phyloP scores from a whole-genome alignment of 805 yeast species.

The Lachancea quebecensis region DNA sequence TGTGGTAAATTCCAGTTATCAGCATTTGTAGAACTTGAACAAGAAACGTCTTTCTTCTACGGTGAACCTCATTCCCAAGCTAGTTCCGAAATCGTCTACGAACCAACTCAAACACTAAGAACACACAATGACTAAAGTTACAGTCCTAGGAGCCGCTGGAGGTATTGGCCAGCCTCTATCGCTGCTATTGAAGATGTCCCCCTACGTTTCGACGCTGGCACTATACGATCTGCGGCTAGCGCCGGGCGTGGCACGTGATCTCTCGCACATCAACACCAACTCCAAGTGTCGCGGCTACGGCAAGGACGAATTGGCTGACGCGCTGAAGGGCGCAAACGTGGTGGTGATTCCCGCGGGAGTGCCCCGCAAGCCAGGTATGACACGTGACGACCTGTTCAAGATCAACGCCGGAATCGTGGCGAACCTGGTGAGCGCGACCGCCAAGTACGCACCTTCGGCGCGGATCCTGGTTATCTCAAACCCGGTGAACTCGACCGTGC shows the following conservation, averaged over 20 bases:
- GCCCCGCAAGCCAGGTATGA: conserved; percentile 86
- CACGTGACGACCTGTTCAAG: conserved; percentile 78
- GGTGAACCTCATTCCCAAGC: too few species aligned
- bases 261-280: conserved; percentile 72
- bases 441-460: conserved; percentile 61
- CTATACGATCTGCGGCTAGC: conserved; percentile 70
- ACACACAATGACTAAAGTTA: conserved; percentile 43
- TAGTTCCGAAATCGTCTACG: too few species aligned
- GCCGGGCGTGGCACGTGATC: conserved; percentile 76
- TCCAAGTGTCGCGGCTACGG: conserved; percentile 61
- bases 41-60: too few species aligned
- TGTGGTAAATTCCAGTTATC: too few species aligned
- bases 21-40: too few species aligned
- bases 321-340: conserved; percentile 74
- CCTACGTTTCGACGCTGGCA: conserved; percentile 60
- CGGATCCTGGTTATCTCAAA: conserved; percentile 63
- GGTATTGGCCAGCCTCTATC: conserved; percentile 76
- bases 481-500: conserved; percentile 82
- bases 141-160: conserved; percentile 81
- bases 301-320: conserved; percentile 57
- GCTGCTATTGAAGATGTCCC: conserved; percentile 61
- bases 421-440: conserved; percentile 65
- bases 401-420: conserved; percentile 78
- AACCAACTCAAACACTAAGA: too few species aligned
- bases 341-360: conserved; percentile 88